phyloP scores from a whole-genome alignment of 371 early-diverging fungal species.

The Mucor circinelloides region DNA sequence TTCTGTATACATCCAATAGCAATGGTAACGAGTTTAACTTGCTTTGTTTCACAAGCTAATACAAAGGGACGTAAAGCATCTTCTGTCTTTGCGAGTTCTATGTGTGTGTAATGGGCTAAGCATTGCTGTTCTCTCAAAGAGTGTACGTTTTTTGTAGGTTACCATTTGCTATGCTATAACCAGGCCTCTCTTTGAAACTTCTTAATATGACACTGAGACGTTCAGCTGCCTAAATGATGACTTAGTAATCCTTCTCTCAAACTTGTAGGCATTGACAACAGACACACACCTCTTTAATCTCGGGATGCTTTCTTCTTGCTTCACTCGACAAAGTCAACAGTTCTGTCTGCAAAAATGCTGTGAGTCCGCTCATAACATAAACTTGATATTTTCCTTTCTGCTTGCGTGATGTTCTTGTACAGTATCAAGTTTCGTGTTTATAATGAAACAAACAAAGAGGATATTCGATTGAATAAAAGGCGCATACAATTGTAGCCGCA shows the following conservation, averaged over 20 bases:
- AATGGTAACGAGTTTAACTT: constrained; percentile 80
- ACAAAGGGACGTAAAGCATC: constrained; percentile 89
- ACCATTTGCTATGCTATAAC: constrained; percentile 59
- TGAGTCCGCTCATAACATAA: constrained; percentile 54
- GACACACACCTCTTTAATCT: constrained; percentile 93
- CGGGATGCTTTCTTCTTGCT: constrained; percentile 88
- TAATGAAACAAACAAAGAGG: not conserved
- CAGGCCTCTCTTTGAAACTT: constrained; percentile 63
- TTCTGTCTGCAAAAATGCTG: constrained; percentile 82
- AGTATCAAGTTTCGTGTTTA: not conserved
- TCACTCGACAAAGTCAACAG: constrained; percentile 88
- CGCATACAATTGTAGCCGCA: not conserved
- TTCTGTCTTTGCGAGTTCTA: constrained; percentile 81
- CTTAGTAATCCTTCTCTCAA: not conserved
- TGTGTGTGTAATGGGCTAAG: not conserved
- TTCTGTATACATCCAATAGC: constrained; percentile 90
- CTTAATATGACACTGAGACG: constrained; percentile 58
- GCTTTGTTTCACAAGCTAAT: constrained; percentile 88
- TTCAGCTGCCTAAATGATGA: constrained; percentile 55
- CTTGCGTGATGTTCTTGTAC: not conserved
- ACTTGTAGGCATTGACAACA: not conserved
- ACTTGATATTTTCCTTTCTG: not conserved
- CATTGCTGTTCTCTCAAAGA: not conserved
- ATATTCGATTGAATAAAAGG: not conserved
- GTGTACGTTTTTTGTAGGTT: not conserved